These are phyloP conservation scores for Cercospora janseana DNA, from an alignment of 2,329 filamentous ascomycete species.

Conservation along the genomic window DNA sequence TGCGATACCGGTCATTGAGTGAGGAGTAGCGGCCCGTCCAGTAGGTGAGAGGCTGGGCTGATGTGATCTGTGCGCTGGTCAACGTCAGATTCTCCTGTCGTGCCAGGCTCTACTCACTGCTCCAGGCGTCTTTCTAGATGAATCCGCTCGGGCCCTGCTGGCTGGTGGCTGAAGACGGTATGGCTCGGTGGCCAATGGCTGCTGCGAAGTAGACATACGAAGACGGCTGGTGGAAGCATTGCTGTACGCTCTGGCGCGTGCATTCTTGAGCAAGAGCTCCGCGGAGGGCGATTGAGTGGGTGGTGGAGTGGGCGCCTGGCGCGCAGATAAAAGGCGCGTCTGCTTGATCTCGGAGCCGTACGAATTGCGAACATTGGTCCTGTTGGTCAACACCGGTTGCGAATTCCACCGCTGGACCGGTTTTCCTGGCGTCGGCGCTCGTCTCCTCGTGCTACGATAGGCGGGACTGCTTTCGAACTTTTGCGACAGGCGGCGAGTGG, in stretches of 20 bases:
- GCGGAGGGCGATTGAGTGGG: conserved; percentile 26
- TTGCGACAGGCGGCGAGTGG: conserved; percentile 19
- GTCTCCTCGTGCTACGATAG: conserved; percentile 24
- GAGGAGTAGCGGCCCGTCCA: conserved; percentile 63
- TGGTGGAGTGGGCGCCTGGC: conserved; percentile 33
- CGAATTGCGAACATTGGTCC: conserved; percentile 26
- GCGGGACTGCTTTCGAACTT: conserved; percentile 32
- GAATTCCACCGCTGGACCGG: conserved; percentile 36
- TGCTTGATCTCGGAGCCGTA: conserved; percentile 34
- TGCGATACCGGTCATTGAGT: conserved; percentile 55
- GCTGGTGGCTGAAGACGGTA: neutral
- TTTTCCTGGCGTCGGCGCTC: conserved; percentile 25
- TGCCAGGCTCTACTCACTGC: conserved; percentile 4
- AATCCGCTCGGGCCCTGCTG: conserved; percentile 13
- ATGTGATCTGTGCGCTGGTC: conserved; percentile 19
- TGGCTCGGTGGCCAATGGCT: neutral
- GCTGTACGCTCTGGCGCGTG: conserved; percentile 10
- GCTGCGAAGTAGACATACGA: conserved; percentile 10
- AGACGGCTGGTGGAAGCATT: conserved; percentile 12
- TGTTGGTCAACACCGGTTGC: conserved; percentile 33
- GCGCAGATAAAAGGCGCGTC: conserved; percentile 34
- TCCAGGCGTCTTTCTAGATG: conserved; percentile 9
- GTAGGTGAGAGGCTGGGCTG: conserved; percentile 48
- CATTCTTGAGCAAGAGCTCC: conserved; percentile 15
- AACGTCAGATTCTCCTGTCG: neutral